These are phyloP conservation scores for Xylaria curta DNA, from an alignment of 495 filamentous ascomycete species.

Conservation along the genomic window DNA sequence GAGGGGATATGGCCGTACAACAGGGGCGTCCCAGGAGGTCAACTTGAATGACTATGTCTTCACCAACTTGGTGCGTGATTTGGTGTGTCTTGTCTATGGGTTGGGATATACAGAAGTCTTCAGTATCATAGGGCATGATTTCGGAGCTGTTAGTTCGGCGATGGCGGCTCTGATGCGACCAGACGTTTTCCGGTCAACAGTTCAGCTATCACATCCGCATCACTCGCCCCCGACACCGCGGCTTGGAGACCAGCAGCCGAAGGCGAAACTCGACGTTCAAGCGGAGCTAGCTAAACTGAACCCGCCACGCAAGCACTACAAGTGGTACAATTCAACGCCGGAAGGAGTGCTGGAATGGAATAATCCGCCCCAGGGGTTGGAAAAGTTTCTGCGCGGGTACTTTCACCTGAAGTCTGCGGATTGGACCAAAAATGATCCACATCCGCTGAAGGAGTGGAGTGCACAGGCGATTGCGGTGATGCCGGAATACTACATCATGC, in stretches of 20 bases:
- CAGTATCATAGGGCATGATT: constrained; percentile 73
- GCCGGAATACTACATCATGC: constrained; percentile 76
- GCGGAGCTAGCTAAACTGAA: constrained; percentile 58
- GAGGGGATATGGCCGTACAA: constrained; percentile 71
- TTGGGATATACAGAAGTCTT: constrained; percentile 63
- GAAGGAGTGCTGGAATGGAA: constrained; percentile 65
- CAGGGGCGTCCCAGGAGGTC: constrained; percentile 58
- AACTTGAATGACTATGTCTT: constrained; percentile 63
- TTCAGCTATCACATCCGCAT: constrained; percentile 58
- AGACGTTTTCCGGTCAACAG: constrained; percentile 63
- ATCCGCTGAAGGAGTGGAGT: constrained; percentile 59
- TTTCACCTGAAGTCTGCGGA: constrained; percentile 71
- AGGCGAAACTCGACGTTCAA: constrained; percentile 54
- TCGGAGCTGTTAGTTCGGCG: constrained; percentile 64
- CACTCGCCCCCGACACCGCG: constrained; percentile 34
- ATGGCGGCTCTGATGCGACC: constrained; percentile 67
- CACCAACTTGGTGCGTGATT: constrained; percentile 66
- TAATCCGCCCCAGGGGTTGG: constrained; percentile 57
- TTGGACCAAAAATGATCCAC: constrained; percentile 61
- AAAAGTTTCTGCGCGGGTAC: constrained; percentile 68
- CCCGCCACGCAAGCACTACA: constrained; percentile 69
- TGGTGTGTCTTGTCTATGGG: constrained; percentile 64
- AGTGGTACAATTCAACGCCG: constrained; percentile 69
- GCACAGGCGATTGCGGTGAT: constrained; percentile 62
- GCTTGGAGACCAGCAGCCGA: constrained; percentile 19